Conservation (phyloP, 129 eudicot genomes). For the Pulicaria dysenterica region DNA sequence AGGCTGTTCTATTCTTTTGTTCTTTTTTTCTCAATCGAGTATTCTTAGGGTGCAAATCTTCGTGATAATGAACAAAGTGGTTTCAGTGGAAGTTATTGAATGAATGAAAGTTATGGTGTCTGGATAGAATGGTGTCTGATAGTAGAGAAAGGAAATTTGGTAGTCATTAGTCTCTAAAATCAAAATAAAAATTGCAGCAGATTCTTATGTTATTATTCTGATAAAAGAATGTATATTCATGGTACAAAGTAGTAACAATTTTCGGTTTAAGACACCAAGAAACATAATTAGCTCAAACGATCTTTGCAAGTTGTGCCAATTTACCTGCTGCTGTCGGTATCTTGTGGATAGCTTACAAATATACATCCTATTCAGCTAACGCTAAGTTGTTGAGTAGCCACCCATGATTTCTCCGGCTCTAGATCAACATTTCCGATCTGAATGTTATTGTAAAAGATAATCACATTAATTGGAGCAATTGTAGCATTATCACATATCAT, state of each 20-base stretch:
- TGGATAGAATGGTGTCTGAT: slow-evolving; percentile 1
- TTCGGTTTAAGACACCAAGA: slow-evolving; percentile 23
- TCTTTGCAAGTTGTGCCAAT: neutral
- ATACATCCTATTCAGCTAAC: slow-evolving; percentile 45
- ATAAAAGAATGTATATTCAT: slow-evolving; percentile 15
- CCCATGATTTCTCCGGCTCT: slow-evolving; percentile 88
- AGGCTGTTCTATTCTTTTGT: neutral
- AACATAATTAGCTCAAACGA: slow-evolving; percentile 16
- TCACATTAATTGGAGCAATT: slow-evolving; percentile 2
- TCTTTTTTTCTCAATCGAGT: neutral
- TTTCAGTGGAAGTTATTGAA: slow-evolving; percentile 18
- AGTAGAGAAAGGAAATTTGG: too few species aligned
- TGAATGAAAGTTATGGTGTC: neutral
- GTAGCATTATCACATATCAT: too few species aligned
- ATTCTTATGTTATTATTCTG: slow-evolving; percentile 16
- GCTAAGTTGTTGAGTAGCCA: slow-evolving; percentile 73
- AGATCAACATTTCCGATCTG: slow-evolving; percentile 82
- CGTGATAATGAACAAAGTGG: neutral
- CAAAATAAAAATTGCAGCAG: neutral
- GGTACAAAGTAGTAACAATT: slow-evolving; percentile 6
- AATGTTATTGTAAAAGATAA: slow-evolving; percentile 7
- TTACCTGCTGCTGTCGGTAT: slow-evolving; percentile 8
- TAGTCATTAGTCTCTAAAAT: too few species aligned
- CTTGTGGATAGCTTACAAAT: neutral
- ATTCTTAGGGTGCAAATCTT: too few species aligned